Conservation (phyloP, 2,329 filamentous ascomycete genomes). For the Chrysosporium keratinophilum region DNA sequence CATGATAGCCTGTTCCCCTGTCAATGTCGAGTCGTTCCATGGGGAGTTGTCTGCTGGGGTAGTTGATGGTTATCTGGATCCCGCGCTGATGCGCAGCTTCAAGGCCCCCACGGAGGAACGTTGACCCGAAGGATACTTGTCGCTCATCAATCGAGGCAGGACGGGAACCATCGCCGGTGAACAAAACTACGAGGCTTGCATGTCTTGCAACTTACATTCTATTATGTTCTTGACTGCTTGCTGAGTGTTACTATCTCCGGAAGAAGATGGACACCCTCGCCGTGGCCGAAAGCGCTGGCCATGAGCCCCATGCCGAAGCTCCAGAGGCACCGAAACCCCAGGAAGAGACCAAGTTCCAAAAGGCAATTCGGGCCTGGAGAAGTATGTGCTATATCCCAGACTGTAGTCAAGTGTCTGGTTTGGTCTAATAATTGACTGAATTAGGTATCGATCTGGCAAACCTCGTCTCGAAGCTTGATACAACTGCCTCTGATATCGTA, state of each 20-base stretch:
- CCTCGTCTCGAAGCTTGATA: slow-evolving; percentile 76
- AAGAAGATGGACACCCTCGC: slow-evolving; percentile 37
- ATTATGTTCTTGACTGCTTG: slow-evolving; percentile 12
- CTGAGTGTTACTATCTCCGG: neutral
- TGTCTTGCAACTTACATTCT: neutral
- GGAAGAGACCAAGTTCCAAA: slow-evolving; percentile 86
- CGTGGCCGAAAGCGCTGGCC: slow-evolving; percentile 31
- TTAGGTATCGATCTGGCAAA: slow-evolving; percentile 76
- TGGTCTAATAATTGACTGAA: slow-evolving; percentile 10
- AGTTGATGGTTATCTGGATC: too few species aligned
- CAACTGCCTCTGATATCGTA: slow-evolving; percentile 89
- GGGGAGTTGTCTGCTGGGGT: neutral
- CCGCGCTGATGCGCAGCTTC: neutral
- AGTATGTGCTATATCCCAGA: slow-evolving; percentile 45
- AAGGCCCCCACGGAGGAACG: neutral
- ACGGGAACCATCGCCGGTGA: too few species aligned
- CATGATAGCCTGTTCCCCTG: slow-evolving; percentile 25
- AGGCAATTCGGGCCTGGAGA: slow-evolving; percentile 90
- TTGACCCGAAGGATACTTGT: slow-evolving; percentile 3
- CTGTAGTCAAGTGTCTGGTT: neutral
- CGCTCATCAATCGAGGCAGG: neutral
- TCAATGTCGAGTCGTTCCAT: slow-evolving; percentile 3
- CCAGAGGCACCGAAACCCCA: slow-evolving; percentile 34
- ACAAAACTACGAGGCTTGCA: neutral
- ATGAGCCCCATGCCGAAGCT: slow-evolving; percentile 16